Evolutionary conservation across 2,329 filamentous ascomycete genomes (phyloP).

Genomic region (Septoria linicola): DNA sequence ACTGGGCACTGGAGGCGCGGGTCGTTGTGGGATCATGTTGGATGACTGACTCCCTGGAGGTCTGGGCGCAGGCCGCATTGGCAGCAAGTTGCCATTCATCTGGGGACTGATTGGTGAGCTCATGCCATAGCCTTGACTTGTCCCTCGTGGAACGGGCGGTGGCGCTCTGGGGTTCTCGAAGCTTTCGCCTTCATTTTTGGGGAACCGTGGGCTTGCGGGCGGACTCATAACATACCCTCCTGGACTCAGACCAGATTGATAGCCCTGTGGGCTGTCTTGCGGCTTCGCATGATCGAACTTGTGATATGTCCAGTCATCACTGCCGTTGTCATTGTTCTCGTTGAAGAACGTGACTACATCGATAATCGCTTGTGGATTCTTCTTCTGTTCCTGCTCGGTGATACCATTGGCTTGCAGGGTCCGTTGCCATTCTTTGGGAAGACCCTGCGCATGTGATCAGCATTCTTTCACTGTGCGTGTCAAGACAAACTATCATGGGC

Average conservation of each 20-base stretch:
- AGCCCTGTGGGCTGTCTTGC: constrained; percentile 42
- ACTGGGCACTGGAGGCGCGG: constrained; percentile 50
- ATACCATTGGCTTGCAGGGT: constrained; percentile 95
- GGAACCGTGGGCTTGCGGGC: constrained; percentile 81
- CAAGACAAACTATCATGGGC: constrained; percentile 7
- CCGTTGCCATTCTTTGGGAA: constrained; percentile 97
- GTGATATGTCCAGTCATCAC: constrained; percentile 87
- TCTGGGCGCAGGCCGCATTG: constrained; percentile 77
- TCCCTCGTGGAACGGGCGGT: constrained; percentile 72
- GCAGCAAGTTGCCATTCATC: constrained; percentile 58
- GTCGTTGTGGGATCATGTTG: constrained; percentile 48
- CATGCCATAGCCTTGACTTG: constrained; percentile 42
- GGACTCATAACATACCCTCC: constrained; percentile 64
- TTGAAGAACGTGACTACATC: constrained; percentile 97
- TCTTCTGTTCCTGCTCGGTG: constrained; percentile 89
- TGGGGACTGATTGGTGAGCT: constrained; percentile 45
- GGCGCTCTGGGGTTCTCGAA: constrained; percentile 96
- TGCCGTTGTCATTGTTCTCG: constrained; percentile 76
- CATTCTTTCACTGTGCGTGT: background rate
- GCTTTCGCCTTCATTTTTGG: constrained; percentile 84
- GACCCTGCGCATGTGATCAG: constrained; percentile 54
- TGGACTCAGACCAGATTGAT: constrained; percentile 35
- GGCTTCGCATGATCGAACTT: constrained; percentile 89
- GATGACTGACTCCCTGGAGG: constrained; percentile 61
- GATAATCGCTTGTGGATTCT: constrained; percentile 92